A percentile compares a stretch with the other conserved stretches of the same genome.
phyloP scores from a whole-genome alignment of 768 basidiomycete species.

The Jaapia argillacea region DNA sequence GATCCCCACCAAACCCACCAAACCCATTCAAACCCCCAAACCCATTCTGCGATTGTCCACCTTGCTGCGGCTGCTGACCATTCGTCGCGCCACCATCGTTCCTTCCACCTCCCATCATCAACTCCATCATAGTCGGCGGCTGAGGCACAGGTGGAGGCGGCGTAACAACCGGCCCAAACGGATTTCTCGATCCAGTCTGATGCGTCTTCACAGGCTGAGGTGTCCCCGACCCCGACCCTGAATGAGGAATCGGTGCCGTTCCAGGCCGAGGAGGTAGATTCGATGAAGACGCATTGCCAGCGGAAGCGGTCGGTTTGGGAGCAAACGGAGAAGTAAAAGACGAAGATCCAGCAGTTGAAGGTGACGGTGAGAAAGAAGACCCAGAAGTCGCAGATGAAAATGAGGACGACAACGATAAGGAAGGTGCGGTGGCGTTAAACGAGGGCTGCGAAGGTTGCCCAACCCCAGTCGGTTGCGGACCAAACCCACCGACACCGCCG shows the following conservation, averaged over 20 bases:
- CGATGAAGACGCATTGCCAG: neutral
- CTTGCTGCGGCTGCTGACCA: constrained; percentile 20
- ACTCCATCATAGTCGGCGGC: constrained; percentile 72
- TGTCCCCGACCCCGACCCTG: constrained; percentile 28
- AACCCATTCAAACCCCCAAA: neutral
- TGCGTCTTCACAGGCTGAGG: constrained; percentile 72
- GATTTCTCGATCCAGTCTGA: constrained; percentile 91
- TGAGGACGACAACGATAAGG: constrained; percentile 5
- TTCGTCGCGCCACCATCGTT: constrained; percentile 8
- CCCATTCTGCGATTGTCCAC: constrained; percentile 11
- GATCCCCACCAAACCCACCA: neutral
- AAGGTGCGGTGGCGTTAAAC: neutral
- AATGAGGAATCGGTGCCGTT: constrained; percentile 25
- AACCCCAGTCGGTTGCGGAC: constrained; percentile 6
- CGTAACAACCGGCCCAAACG: constrained; percentile 72
- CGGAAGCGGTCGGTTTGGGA: neutral
- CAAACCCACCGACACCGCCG: too few relatives aligned
- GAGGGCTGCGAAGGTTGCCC: neutral
- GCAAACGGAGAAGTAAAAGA: constrained; percentile 15
- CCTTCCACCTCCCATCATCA: constrained; percentile 41
- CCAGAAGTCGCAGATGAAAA: constrained; percentile 8
- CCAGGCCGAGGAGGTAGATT: constrained; percentile 60
- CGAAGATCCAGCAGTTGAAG: constrained; percentile 15
- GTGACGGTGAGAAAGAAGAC: constrained; percentile 11
- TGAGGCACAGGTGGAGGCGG: constrained; percentile 60